These are phyloP conservation scores for Camillea tinctor DNA, from an alignment of 2,329 filamentous ascomycete species.

Conservation along the genomic window DNA sequence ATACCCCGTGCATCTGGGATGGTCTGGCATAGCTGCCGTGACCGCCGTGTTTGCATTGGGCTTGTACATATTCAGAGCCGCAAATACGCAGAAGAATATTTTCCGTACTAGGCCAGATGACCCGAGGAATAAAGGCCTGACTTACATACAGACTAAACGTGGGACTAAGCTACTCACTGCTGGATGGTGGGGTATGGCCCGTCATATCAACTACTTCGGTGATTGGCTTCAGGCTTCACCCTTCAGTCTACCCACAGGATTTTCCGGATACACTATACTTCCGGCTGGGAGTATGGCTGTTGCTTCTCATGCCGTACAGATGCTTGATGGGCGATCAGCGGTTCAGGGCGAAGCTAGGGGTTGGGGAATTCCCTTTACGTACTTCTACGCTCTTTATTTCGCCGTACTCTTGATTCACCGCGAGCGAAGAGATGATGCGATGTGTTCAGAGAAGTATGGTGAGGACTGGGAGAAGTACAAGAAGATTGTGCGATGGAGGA, in stretches of 20 bases:
- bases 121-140: constrained; percentile 73
- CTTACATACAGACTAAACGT: constrained; percentile 80
- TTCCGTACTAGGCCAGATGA: constrained; percentile 91
- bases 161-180: constrained; percentile 79
- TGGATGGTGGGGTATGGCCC: constrained; percentile 88
- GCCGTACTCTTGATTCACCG: constrained; percentile 83
- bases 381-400: constrained; percentile 95
- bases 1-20: constrained; percentile 76
- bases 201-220: constrained; percentile 93
- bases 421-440: constrained; percentile 83
- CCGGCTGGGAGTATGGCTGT: constrained; percentile 46
- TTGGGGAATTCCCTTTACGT: constrained; percentile 85
- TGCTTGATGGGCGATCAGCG: constrained; percentile 63
- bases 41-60: constrained; percentile 67
- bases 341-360: constrained; percentile 71
- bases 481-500: constrained; percentile 75
- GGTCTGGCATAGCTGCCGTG: constrained; percentile 62
- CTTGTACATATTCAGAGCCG: constrained; percentile 85
- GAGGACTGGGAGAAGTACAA: constrained; percentile 90
- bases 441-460: constrained; percentile 88
- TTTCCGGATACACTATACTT: constrained; percentile 72
- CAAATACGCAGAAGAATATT: constrained; percentile 92
- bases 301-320: constrained; percentile 50
- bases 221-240: constrained; percentile 94
- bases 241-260: constrained; percentile 82